Conservation (phyloP, 73 alveolate genomes). For the Tetrahymena borealis region DNA sequence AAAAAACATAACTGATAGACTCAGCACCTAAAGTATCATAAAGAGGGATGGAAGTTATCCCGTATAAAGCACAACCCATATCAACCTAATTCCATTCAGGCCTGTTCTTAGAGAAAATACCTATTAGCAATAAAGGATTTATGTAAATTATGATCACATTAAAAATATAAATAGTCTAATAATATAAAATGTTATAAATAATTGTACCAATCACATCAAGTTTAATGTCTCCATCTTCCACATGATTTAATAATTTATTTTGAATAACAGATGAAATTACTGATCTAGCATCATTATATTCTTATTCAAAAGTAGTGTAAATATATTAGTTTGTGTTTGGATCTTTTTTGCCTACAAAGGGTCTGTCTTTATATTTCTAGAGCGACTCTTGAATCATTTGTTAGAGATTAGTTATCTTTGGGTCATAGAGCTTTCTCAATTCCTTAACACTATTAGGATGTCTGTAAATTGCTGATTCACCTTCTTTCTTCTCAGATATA, state of each 20-base stretch:
- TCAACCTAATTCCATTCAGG: slow-evolving; percentile 61
- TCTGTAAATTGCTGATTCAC: slow-evolving; percentile 62
- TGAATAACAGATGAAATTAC: not conserved
- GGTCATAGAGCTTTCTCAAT: not conserved
- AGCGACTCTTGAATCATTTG: not conserved
- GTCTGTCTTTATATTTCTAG: not conserved
- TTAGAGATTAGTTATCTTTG: not conserved
- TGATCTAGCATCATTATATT: not conserved
- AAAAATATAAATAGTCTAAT: no score
- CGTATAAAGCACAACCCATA: slow-evolving; percentile 44
- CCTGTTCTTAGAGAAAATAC: slow-evolving; percentile 65
- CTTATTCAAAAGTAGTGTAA: not conserved
- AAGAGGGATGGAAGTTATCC: slow-evolving; percentile 57
- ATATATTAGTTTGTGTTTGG: not conserved
- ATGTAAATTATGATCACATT: no score
- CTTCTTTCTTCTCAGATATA: slow-evolving; percentile 58
- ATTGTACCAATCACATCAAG: no score
- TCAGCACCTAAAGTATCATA: slow-evolving; percentile 55
- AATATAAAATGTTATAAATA: no score
- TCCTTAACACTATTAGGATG: slow-evolving; percentile 49
- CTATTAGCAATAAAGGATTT: no score
- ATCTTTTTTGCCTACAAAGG: not conserved
- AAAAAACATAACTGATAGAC: slow-evolving; percentile 52
- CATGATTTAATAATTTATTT: no score
- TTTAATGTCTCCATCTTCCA: no score